Evolutionary conservation across 1,139 yeast genomes (phyloP).

Genomic region (Scheffersomyces quercinus): DNA sequence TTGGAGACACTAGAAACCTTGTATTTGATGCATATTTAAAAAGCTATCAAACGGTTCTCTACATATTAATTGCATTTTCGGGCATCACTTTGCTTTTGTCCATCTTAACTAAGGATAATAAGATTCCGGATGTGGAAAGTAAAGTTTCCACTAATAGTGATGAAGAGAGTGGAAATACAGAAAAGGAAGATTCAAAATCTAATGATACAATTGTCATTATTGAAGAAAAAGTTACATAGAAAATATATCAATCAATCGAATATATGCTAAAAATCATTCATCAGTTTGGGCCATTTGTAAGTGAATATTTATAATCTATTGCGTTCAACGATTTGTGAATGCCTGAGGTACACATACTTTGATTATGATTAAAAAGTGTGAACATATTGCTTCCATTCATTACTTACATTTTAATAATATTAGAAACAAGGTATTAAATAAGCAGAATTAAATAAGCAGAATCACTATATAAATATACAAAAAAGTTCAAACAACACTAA

Average conservation of each 20-base stretch:
- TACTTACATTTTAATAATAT: neutral
- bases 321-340: no score
- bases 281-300: no score
- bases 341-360: no score
- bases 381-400: no score
- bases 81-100: neutral
- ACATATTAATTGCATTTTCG: neutral
- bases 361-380: no score
- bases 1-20: neutral
- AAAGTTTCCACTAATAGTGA: neutral
- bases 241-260: neutral
- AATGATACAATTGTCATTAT: neutral
- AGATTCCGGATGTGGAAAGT: neutral
- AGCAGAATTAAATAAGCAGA: neutral
- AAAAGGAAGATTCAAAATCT: neutral
- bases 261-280: no score
- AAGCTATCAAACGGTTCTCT: neutral
- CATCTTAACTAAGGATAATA: neutral
- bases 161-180: neutral
- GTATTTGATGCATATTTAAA: slow-evolving; percentile 1
- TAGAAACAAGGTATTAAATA: neutral
- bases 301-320: no score
- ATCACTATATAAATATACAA: neutral
- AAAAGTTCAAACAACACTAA: neutral
- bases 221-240: neutral